A percentile compares a stretch with the other conserved stretches of the same genome.
Conservation (phyloP, 2,329 filamentous ascomycete species). For the Apiospora kogelbergensis region DNA sequence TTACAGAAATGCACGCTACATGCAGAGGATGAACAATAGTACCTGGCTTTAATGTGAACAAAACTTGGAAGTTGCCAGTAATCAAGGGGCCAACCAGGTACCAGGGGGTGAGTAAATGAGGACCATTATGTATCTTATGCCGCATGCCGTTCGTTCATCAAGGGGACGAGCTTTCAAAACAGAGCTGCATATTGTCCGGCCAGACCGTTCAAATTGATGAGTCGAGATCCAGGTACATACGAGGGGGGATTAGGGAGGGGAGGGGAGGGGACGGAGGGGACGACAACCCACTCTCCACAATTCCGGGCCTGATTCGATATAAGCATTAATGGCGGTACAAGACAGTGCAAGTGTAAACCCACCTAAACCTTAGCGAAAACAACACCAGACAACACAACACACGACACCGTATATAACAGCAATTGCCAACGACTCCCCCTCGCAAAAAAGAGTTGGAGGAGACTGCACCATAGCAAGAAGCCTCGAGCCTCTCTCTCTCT, state of each 20-base stretch:
- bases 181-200: neutral
- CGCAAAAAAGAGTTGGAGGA: neutral
- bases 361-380: neutral
- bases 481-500: neutral
- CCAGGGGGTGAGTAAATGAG: neutral
- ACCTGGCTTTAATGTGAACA: neutral
- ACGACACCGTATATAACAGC: constrained; percentile 3
- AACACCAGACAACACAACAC: constrained; percentile 6
- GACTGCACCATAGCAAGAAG: neutral
- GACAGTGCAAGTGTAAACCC: neutral
- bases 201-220: neutral
- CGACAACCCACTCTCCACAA: neutral
- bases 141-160: neutral
- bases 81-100: neutral
- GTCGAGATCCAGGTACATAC: neutral
- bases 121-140: neutral
- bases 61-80: neutral
- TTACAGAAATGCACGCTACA: neutral
- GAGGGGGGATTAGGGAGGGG: neutral
- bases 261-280: neutral
- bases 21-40: neutral
- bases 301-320: neutral
- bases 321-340: constrained; percentile 5
- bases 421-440: neutral
- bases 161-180: neutral